Evolutionary conservation across 805 yeast genomes (phyloP), one percentile per base, ranked within the genome.

Genomic region (Saccharomyces eubayanus): DNA sequence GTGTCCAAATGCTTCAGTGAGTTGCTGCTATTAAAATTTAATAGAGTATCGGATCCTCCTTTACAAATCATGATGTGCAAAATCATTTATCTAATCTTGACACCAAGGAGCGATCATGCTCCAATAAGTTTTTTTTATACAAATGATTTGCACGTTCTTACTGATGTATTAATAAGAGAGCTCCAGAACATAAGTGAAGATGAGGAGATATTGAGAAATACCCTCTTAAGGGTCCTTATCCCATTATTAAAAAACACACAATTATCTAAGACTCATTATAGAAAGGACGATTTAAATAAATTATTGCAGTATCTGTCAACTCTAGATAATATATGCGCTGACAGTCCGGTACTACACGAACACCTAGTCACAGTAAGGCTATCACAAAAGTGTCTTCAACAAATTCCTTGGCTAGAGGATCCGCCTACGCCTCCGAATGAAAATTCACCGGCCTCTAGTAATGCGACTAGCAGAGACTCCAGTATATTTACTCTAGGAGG

Each of bases 121-220:
- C 84, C 95, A 0, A 74, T 79, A 51, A 86, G 84, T 55, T 76
- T 84, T 61, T 80, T 89, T 49, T 91, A 91, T 65, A 74, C 88
- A 57, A 91, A 91, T 62, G 98, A 91, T 66, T 71, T 91, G 55
- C 84, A 85, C 61, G 95, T 91, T 6, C 77, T 91, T 53, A 83
- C 87, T 12, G 96, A 89, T 63, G 90, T 91, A 9, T 75, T 91
- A 51, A 75, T 91, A 1, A 73, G 98, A 51, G 96, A 91, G 64
- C 73, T 92, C 52, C 79, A 79, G 59, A 83, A 91, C 62, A 68
- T 89, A 45, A 80, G 90, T 24, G 77, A 75, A 11, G 80, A 79
- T 21, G 80, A 81, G 41, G 85, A 78, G 54, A 70, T 77, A 9
- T 70, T 83, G 45, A 80, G 87, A 52, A 84, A 84, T 62, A 81